Base-by-base conservation (phyloP, 2,329 filamentous ascomycete species). In the Penicillium sumatraense region DNA sequence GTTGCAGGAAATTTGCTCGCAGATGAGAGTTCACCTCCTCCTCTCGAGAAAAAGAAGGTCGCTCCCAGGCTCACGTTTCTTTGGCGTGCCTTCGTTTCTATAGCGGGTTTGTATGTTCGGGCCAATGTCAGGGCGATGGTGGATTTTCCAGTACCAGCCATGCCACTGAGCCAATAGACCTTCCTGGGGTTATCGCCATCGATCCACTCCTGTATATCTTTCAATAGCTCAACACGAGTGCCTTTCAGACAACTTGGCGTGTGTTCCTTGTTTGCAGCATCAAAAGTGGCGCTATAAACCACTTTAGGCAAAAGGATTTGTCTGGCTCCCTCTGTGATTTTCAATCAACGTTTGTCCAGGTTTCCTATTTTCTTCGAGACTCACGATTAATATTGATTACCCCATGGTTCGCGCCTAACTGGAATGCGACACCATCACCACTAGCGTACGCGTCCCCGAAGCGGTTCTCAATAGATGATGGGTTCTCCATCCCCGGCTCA, bases 361-460 rank as follows among this genome's bases (percentile, higher is more conserved):
- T 6, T 13, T n/a, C n/a, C n/a, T n/a, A n/a, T n/a, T n/a, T n/a
- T n/a, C n/a, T n/a, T n/a, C n/a, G 21, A 13, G 23, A 18, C 35
- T 41, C 33, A 42, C 36, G 49, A n/a, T 51, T 51, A 24, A 51
- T 51, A 29, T 44, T 51, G 2, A 51, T 51, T 33, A 38, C 35
- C 8, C 49, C 49, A 16, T 33, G 21, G 18, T 51, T 51, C 26
- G 44, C 36, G 11, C 38, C 49, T 38, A 38, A 7, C 38, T 51
- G 49, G 10, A 51, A 51, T 33, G 49, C 3, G 35, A 51, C 35
- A 16, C 49, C 49, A 29, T 51, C 49, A 44, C 49, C 38, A 51
- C 49, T 51, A 33, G 49, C 49, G n/a, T 2, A 9, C 24, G 49
- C 36, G 1, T 31, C 44, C 3, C 44, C 44, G 26, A 47, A 47